phyloP scores from a whole-genome alignment of 441 rosid genomes.

The Adansonia madagascariensis region DNA sequence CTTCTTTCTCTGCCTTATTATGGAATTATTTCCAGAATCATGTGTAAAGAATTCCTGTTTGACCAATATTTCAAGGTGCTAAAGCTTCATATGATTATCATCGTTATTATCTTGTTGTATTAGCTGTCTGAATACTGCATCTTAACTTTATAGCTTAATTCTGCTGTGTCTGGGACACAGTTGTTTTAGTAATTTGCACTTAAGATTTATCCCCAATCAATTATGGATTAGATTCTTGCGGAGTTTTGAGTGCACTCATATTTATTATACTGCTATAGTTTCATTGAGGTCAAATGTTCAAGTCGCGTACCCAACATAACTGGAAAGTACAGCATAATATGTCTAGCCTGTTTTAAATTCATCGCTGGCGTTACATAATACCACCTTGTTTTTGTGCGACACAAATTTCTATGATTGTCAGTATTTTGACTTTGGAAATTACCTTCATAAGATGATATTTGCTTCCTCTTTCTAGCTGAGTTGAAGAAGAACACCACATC shows the following conservation, averaged over 20 bases:
- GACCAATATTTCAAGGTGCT: slow-evolving; percentile 1
- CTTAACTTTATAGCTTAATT: slow-evolving; percentile 14
- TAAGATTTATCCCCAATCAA: background rate
- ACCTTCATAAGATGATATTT: background rate
- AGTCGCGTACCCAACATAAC: background rate
- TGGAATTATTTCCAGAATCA: slow-evolving; percentile 15
- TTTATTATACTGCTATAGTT: background rate
- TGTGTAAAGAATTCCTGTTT: background rate
- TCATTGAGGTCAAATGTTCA: background rate
- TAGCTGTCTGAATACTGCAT: background rate
- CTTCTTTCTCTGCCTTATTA: slow-evolving; percentile 15
- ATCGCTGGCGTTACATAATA: background rate
- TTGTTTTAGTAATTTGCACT: slow-evolving; percentile 14
- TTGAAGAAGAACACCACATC: slow-evolving; percentile 53
- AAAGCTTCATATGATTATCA: slow-evolving; percentile 8
- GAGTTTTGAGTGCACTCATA: background rate
- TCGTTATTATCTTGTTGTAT: background rate
- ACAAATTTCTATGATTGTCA: background rate
- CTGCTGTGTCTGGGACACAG: background rate
- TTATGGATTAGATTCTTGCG: background rate
- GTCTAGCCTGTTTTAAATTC: background rate
- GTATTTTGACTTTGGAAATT: background rate
- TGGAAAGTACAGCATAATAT: background rate
- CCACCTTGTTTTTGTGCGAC: background rate
- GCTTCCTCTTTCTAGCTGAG: slow-evolving; percentile 46